Evolutionary conservation across 805 yeast genomes (phyloP), one percentile per base, ranked within the genome.

Genomic region (Wickerhamiella parazyma): DNA sequence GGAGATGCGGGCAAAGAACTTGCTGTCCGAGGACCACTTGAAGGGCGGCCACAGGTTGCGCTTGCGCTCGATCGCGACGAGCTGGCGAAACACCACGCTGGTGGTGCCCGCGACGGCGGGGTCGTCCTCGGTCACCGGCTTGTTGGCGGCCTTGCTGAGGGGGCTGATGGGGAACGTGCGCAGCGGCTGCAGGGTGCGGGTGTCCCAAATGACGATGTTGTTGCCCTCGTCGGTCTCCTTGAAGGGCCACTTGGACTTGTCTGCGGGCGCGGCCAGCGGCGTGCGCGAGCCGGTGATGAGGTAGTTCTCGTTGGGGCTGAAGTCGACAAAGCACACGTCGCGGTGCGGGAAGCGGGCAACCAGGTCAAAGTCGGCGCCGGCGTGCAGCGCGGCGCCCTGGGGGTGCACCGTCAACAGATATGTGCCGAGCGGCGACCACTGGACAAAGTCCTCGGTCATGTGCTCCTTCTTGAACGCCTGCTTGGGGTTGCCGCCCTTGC

Each of bases 381-480:
- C 98, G 94, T 96, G 91, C 21, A 89, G 74, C 61, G 85, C 93
- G 45, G 86, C 77, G 70, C 97, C 97, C 65, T 84, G 94, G 41
- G 85, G 85, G 65, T 89, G 96, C 55, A 86, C 71, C 1, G 96
- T 79, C 54, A 83, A 76, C 51, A 89, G 64, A 58, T 76, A 87
- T 10, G 89, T 77, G 63, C 99, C 99, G 65, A 77, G 78, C 58
- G 96, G 95, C 40, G 97, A 85, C 69, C 86, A 89, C 60, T 78
- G 78, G 55, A 85, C 82, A 55, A 79, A 86, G 49, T 84, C 78
- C 47, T 85, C 78, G 46, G 96, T 86, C 82, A 94, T 85, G 52
- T 80, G 78, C 51, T 71, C 69, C 64, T 94, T 76, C 57, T 81
- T 85, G 46, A 80, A 75, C 34, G 70, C 86, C 42, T 73, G 73